phyloP scores from a whole-genome alignment of 352 stramenopile genomes.

The Pythium chondricola region DNA sequence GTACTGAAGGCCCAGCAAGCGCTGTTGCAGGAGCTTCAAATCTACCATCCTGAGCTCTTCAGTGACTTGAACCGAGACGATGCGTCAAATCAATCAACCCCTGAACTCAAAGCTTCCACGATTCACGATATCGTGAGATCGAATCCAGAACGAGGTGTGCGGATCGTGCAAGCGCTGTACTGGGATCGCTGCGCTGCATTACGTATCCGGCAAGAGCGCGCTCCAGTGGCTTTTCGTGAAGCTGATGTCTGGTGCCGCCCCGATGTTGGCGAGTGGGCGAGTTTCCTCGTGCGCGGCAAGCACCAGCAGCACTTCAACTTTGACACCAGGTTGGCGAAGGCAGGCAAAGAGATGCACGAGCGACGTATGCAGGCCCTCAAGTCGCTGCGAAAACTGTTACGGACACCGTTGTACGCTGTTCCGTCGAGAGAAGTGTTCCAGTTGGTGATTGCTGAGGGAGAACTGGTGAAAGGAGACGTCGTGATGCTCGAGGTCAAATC shows the following conservation, averaged over 20 bases:
- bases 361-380: constrained; percentile 38
- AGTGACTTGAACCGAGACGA: neutral
- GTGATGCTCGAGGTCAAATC: constrained; percentile 67
- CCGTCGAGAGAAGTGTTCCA: constrained; percentile 36
- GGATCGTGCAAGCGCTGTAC: constrained; percentile 65
- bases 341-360: constrained; percentile 50
- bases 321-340: constrained; percentile 42
- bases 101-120: neutral
- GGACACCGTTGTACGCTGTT: constrained; percentile 54
- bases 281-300: constrained; percentile 46
- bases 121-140: neutral
- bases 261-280: constrained; percentile 67
- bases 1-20: constrained; percentile 43
- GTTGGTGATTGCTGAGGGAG: constrained; percentile 43
- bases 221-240: constrained; percentile 38
- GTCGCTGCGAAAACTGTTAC: constrained; percentile 45
- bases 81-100: constrained; percentile 1
- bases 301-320: constrained; percentile 67
- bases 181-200: constrained; percentile 77
- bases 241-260: constrained; percentile 61
- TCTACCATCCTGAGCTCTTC: constrained; percentile 44
- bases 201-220: constrained; percentile 44
- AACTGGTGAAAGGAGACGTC: constrained; percentile 56
- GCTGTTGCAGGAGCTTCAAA: constrained; percentile 59
- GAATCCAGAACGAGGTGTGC: neutral